These are phyloP conservation scores for Psilocybe cubensis DNA, from an alignment of 768 basidiomycete genomes.

Conservation along the genomic window DNA sequence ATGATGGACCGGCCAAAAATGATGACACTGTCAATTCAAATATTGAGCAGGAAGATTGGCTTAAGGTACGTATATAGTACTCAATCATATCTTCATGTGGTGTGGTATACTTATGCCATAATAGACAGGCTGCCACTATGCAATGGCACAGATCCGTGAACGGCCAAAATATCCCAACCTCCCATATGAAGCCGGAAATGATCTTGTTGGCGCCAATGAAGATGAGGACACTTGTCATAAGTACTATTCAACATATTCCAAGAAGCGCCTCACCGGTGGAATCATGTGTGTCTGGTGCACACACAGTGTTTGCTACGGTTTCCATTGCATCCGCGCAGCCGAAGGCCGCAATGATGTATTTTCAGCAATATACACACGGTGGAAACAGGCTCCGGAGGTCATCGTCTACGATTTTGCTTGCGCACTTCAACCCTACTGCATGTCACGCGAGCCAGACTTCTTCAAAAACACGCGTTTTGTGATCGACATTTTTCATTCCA, in stretches of 20 bases:
- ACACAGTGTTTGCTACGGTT: constrained; percentile 34
- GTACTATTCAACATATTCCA: constrained; percentile 28
- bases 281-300: constrained; percentile 36
- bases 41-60: too few species aligned
- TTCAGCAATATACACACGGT: constrained; percentile 35
- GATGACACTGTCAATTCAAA: too few species aligned
- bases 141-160: constrained; percentile 30
- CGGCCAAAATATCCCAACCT: constrained; percentile 30
- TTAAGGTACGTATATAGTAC: too few species aligned
- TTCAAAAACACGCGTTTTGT: constrained; percentile 33
- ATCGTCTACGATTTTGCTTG: too few species aligned
- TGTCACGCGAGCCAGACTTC: too few species aligned
- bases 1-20: too few species aligned
- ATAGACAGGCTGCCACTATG: constrained; percentile 33
- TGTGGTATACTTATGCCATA: background rate
- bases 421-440: too few species aligned
- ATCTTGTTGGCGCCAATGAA: constrained; percentile 9
- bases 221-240: constrained; percentile 27
- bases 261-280: too few species aligned
- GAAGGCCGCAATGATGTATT: constrained; percentile 43
- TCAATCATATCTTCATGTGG: background rate
- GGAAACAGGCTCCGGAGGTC: constrained; percentile 25
- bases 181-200: constrained; percentile 23
- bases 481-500: constrained; percentile 35
- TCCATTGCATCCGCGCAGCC: constrained; percentile 33